Percentiles rank a stretch among this genome's conserved stretches.
Conservation (phyloP, 2,329 filamentous ascomycete genomes). For the Cephalotrichum gorgonifer region DNA sequence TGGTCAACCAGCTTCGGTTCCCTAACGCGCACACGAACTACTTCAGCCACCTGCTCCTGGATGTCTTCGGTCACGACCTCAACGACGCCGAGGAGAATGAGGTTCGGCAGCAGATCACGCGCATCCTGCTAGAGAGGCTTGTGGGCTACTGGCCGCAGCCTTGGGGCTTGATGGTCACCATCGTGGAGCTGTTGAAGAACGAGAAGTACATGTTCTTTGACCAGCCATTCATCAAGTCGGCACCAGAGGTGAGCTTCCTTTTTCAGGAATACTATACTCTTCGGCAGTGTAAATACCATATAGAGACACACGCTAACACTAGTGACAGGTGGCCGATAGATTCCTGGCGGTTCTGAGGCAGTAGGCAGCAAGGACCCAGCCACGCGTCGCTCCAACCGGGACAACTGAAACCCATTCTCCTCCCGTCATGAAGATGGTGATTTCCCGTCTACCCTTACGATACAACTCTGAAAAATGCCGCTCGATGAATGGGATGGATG, state of each 20-base stretch:
- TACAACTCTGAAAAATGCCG: background rate
- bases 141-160: conserved; percentile 87
- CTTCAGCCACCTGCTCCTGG: conserved; percentile 76
- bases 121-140: conserved; percentile 78
- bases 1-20: conserved; percentile 86
- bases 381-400: background rate
- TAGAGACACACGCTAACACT: background rate
- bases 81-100: conserved; percentile 66
- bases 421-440: background rate
- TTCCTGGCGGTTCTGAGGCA: conserved; percentile 17
- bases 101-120: conserved; percentile 82
- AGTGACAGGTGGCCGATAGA: conserved; percentile 18
- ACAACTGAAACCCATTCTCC: background rate
- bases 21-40: conserved; percentile 86
- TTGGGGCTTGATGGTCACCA: conserved; percentile 84
- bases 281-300: background rate
- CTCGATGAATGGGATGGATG: no score
- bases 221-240: conserved; percentile 80
- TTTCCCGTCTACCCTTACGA: background rate
- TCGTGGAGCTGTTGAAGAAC: conserved; percentile 86
- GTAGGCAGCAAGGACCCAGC: background rate
- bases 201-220: conserved; percentile 87
- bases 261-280: background rate
- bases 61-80: conserved; percentile 71
- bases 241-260: conserved; percentile 60